A percentile compares a stretch with the other conserved stretches of the same genome.
These are phyloP conservation scores for Imleria badia DNA, from an alignment of 768 basidiomycete genomes.

Conservation along the genomic window DNA sequence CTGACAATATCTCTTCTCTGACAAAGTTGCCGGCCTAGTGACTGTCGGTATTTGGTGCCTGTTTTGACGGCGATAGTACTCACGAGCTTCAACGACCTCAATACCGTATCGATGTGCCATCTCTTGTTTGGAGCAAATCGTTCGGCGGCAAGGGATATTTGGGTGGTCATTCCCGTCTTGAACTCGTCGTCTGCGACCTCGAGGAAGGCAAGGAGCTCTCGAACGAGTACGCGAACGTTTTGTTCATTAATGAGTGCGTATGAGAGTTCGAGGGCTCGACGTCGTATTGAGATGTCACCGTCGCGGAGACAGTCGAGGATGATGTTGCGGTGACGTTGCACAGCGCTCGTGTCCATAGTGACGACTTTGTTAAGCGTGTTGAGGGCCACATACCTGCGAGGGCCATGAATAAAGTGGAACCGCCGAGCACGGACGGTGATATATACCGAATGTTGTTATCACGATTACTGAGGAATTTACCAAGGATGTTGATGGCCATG, in stretches of 20 bases:
- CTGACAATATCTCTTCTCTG: constrained; percentile 91
- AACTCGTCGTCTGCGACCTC: constrained; percentile 99
- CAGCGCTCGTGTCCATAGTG: constrained; percentile 95
- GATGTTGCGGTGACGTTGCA: constrained; percentile 96
- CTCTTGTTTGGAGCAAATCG: constrained; percentile 96
- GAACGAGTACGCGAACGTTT: constrained; percentile 88
- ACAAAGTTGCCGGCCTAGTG: constrained; percentile 95
- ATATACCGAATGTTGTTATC: constrained; percentile 97
- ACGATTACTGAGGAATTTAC: constrained; percentile 95
- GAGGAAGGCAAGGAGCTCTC: constrained; percentile 93
- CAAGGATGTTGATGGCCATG: constrained; percentile 99
- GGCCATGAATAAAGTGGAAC: constrained; percentile 2
- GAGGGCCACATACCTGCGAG: constrained; percentile 86
- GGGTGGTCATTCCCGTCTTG: constrained; percentile 96
- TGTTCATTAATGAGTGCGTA: constrained; percentile 96
- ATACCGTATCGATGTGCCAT: constrained; percentile 98
- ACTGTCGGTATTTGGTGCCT: neutral
- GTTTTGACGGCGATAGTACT: constrained; percentile 26
- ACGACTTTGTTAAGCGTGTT: constrained; percentile 99
- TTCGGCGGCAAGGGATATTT: constrained; percentile 94
- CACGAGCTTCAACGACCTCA: constrained; percentile 89
- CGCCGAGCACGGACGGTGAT: neutral
- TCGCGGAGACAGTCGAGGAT: constrained; percentile 99
- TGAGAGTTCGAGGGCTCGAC: constrained; percentile 93
- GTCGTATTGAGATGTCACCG: constrained; percentile 96